Evolutionary conservation across 1,284 basidiomycete genomes (phyloP), one percentile per base, ranked within the genome.

Genomic region (Rhodotorula sp.): DNA sequence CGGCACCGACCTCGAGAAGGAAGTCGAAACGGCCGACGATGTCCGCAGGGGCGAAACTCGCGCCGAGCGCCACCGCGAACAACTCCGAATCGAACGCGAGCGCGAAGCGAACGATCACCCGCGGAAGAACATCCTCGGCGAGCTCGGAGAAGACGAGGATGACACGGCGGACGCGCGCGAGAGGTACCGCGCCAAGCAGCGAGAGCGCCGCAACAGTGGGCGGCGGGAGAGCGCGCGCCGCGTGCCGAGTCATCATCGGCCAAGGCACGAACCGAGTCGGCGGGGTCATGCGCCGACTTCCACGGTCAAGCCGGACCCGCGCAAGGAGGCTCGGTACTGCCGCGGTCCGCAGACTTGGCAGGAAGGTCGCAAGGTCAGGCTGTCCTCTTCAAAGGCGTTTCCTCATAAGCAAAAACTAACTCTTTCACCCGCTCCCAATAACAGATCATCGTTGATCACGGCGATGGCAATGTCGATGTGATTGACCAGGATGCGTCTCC

Each of bases 361-460:
- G 49, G 72, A 76, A 31, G 74, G 75, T 12, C 70, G 68, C 49
- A 77, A 76, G 72, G 73, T 75, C 16, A 12, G 62, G n/a, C n/a
- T 54, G 5, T 21, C 21, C 23, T 10, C 28, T 8, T 56, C 49
- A 4, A 15, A 26, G 21, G 49, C 16, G 12, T 28, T 63, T 21
- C 34, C 23, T 21, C 38, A 23, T 2, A 16, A 54, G 23, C 12
- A 15, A 16, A 16, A 7, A 23, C 16, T 23, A 16, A 23, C 38
- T 38, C 18, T 3, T 5, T 28, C 3, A 23, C 31, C 5, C n/a
- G 21, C 48, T 8, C 6, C 18, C 62, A 14, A 43, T 8, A n/a
- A 55, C 54, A 76, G 69, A 69, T 77, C 60, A 74, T 79, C 55
- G 72, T 76, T 56, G 78, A 79, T 47, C 73, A 67, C 45, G 66